Base-by-base conservation (phyloP, 805 yeast species). In the Kazachstania psychrophila region DNA sequence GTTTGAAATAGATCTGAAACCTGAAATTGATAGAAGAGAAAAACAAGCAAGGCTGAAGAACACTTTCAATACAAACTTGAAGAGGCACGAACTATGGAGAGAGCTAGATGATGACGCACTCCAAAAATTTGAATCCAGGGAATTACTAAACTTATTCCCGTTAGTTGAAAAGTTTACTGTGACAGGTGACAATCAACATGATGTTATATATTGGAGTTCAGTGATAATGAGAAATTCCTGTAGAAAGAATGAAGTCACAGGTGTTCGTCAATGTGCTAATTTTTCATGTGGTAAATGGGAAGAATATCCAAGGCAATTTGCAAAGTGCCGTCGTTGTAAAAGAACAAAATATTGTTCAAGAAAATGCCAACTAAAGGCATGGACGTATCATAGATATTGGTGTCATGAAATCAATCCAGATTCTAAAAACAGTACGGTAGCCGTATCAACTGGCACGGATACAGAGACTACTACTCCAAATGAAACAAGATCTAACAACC, bases 211-310 rank as follows among this genome's bases (percentile, higher is more conserved):
- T 60, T 89, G 98, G 98, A 85, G 96, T 2, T 92, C 95, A 3
- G 95, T 89, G n/a, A 86, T 88, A 27, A 92, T 92, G 88, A 70
- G 97, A 38, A 92, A 92, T 58, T 87, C 95, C 1, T 89, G 96
- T 56, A 73, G 96, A 39, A 78, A 88, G 51, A 92, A 89, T 56
- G 96, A 88, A 53, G 58, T 70, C 29, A 72, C 80, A 13, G 96
- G 96, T 1, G 81, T 89, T 22, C 71, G 97, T 36, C 97, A 92
- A 61, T 89, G 98, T 60, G 96, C 96, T 1, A 80, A 79, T 56
- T 82, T 87, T 48, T 81, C 77, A 19, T 89, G 98, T 62, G 96
- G 96, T 9, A 78, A 72, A 54, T 89, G 97, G 97, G 98, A 89
- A 60, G 74, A 72, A 32, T 77, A 64, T 43, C 95, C 96, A 6